Evolutionary conservation across 1,284 basidiomycete genomes (phyloP), one percentile per base, ranked within the genome.

Genomic region (Omphalotus olearius): DNA sequence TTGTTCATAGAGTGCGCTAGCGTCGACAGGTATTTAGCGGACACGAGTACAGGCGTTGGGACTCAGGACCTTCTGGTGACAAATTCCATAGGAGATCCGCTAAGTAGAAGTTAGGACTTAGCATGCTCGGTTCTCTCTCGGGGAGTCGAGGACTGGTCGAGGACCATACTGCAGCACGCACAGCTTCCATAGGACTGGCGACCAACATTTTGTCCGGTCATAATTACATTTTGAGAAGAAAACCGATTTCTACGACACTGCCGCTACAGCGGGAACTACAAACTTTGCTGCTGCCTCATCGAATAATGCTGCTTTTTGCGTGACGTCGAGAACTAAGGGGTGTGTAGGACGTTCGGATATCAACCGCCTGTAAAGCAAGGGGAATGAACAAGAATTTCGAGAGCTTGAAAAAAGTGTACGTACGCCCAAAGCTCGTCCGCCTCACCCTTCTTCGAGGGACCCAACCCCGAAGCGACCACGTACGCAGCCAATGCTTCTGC

Each of bases 271-370:
- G 16, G 88, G 86, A 25, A 87, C 75, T 42, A 66, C 64, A 64
- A 84, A 92, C 58, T 83, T 88, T 20, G 78, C 68, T 5, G 81
- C 81, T 47, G 79, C 80, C 56, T 86, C 80, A 63, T 93, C 91
- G 61, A 93, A 93, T 41, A 82, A 60, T 0, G 71, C 70, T 6
- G 79, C 75, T 68, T 89, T 91, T 45, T 75, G 67, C 20, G 66
- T 62, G 20, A 90, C 65, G 57, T 90, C 86, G n/a, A 65, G 58
- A 14, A 88, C 80, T 54, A 90, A 65, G 7, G 87, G 87, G 68
- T 91, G 84, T 2, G 68, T 66, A 6, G 88, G 80, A 57, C 85
- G 74, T 56, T 80, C 71, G n/a, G 67, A 67, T 6, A 67, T 67
- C 44, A 93, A 67, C 60, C 75, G 78, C 46, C 89, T 91, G 57